Percentiles rank a stretch among this genome's conserved stretches.
These are phyloP conservation scores for Verruconis gallopava DNA, from an alignment of 2,329 filamentous ascomycete genomes.

Conservation along the genomic window DNA sequence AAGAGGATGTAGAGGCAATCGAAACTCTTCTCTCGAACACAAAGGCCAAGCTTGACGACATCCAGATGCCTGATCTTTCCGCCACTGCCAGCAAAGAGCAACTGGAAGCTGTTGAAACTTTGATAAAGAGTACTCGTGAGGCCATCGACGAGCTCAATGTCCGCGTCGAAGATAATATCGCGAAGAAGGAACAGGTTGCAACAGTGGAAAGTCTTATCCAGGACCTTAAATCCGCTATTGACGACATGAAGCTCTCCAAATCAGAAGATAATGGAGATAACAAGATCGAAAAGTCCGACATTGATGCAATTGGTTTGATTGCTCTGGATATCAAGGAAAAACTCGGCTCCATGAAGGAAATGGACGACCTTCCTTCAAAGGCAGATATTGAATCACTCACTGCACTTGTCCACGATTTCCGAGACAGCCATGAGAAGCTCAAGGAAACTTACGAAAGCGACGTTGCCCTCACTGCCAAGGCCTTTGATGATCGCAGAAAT, in stretches of 20 bases:
- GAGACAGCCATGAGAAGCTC: constrained; percentile 51
- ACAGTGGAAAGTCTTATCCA: constrained; percentile 66
- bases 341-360: constrained; percentile 58
- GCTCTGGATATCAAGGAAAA: constrained; percentile 75
- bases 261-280: constrained; percentile 36
- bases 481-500: constrained; percentile 70
- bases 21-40: constrained; percentile 84
- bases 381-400: constrained; percentile 58
- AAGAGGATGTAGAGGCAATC: constrained; percentile 81
- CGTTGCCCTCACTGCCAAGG: constrained; percentile 61
- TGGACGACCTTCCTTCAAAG: constrained; percentile 59
- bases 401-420: constrained; percentile 36
- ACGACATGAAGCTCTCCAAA: constrained; percentile 45
- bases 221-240: constrained; percentile 61
- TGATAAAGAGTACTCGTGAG: constrained; percentile 65
- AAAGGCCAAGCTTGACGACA: constrained; percentile 75
- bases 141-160: constrained; percentile 52
- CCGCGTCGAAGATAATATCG: constrained; percentile 53
- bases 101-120: constrained; percentile 48
- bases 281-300: constrained; percentile 64
- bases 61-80: constrained; percentile 52
- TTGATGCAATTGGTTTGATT: constrained; percentile 66
- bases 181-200: constrained; percentile 66
- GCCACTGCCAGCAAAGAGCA: constrained; percentile 52
- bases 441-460: constrained; percentile 62